Base-by-base conservation (phyloP, 129 eudicot species). In the Arctium lappa region DNA sequence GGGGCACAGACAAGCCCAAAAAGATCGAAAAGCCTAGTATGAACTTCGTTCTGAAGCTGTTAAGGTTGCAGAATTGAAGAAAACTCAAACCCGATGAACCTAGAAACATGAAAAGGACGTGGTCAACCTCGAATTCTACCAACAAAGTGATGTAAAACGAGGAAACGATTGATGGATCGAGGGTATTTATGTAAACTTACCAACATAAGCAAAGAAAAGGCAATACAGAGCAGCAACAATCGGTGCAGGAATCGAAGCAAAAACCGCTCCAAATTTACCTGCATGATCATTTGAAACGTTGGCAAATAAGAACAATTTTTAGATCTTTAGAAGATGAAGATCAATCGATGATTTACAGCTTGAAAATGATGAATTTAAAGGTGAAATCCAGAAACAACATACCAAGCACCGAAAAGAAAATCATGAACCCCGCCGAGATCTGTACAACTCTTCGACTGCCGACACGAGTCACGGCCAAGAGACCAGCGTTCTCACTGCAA, bases 371-470 rank as follows among this genome's bases (percentile, higher is more conserved):
- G 34, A 74, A 62, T 6, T 63, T 12, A 50, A 73, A 79, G 42
- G 2, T 5, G 6, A 66, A 9, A 66, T 66, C 32, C 5, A 9
- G 33, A 72, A 72, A 48, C 38, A 22, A 80, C 65, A 13, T 72
- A 91, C 96, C 95, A 33, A 91, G 89, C 40, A 91, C 85, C 13
- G 96, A 89, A 80, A 91, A 91, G 89, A 91, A 91, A 56, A 91
- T 82, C 96, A 91, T 91, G 82, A 91, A 91, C 56, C 86, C 96
- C 4, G 96, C 93, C 34, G 96, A 87, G 83, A 91, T 91, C 62
- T 91, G 96, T 37, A 91, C 96, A 18, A 91, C 96, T 85, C 93
- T 90, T 80, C 96, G 87, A 80, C 96, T 91, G 71, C 96, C 96
- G 15, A 91, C 91, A 68, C 96, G 93, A 18, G 96, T 91, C 80